Base-by-base conservation (phyloP, 768 basidiomycete genomes). In the Chalciporus chontae region DNA sequence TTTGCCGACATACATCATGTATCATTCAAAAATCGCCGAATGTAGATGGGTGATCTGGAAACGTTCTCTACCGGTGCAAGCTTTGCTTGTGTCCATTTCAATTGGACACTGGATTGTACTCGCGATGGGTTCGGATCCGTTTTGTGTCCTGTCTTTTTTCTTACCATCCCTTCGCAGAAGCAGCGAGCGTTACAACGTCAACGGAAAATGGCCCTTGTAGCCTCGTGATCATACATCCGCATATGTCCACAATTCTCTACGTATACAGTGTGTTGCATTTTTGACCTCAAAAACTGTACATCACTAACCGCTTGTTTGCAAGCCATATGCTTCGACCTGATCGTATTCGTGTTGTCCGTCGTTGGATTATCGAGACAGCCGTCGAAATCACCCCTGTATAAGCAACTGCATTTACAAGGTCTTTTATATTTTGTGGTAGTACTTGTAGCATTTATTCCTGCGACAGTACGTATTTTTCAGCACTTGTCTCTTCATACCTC, bases 21-120 rank as follows among this genome's bases (percentile, higher is more conserved):
- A 9, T 9, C 18, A 7, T 23, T 37, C 8, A 11, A 1, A 7
- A 42, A 39, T 54, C 29, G 45, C 41, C 7, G 17, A 49, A 7
- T 11, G 9, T 37, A 68, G 66, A 50, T 66, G 66, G 64, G 42
- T 61, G 26, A 55, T 66, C 39, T 66, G 66, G 65, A 66, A 42
- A 32, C 45, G 40, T 8, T 52, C 56, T 4, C 46, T 37, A 34
- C 29, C 34, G 3, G 55, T 68, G n/a, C 53, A 61, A 27, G 1
- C 19, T 4, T 13, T 66, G 13, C 31, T 68, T 1, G 9, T 51
- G 29, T 0, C 52, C 0, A 13, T 56, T 15, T 19, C 52, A 9
- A 5, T 56, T 9, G 64, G 55, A 8, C 66, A 66, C 11, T 68
- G 65, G 66, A 39, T 45, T 14, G 37, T 57, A 4, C 46, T 66